Evolutionary conservation across 306 rosid species (phyloP).

Genomic region (Cucurbita argyrosperma): DNA sequence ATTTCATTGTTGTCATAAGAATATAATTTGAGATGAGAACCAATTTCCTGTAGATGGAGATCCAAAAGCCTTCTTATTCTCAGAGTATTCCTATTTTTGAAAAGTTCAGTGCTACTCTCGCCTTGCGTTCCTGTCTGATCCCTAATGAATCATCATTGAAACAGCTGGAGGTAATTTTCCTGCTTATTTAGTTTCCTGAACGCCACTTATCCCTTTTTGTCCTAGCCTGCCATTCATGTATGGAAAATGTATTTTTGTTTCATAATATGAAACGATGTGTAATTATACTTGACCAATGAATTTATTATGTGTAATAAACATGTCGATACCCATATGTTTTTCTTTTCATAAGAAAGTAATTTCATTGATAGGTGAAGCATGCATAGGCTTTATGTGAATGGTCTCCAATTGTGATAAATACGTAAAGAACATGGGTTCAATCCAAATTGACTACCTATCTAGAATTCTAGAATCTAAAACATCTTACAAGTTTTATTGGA

Average conservation of each 20-base stretch:
- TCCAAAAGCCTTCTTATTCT: slow-evolving; percentile 29
- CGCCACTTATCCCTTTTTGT: not conserved
- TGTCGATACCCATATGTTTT: not conserved
- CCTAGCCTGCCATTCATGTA: not conserved
- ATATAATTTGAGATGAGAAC: slow-evolving; percentile 1
- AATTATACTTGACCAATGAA: not conserved
- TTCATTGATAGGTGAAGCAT: not conserved
- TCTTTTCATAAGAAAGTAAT: not conserved
- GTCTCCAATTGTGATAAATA: not conserved
- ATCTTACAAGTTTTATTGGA: not conserved
- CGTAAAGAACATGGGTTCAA: not conserved
- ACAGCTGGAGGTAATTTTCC: slow-evolving; percentile 55
- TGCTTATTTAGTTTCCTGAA: not conserved
- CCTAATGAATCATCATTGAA: slow-evolving; percentile 51
- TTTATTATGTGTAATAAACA: not conserved
- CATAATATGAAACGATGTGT: not conserved
- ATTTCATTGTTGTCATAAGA: not conserved
- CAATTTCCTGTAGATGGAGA: slow-evolving; percentile 31
- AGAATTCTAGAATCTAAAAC: not conserved
- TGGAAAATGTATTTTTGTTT: not conserved
- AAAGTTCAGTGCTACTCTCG: slow-evolving; percentile 37
- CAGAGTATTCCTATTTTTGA: slow-evolving; percentile 38
- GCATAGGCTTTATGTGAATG: not conserved
- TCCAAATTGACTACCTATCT: not conserved
- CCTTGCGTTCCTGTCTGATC: slow-evolving; percentile 43